Conservation (phyloP, 768 basidiomycete species). For the Tylopilus intermedius region DNA sequence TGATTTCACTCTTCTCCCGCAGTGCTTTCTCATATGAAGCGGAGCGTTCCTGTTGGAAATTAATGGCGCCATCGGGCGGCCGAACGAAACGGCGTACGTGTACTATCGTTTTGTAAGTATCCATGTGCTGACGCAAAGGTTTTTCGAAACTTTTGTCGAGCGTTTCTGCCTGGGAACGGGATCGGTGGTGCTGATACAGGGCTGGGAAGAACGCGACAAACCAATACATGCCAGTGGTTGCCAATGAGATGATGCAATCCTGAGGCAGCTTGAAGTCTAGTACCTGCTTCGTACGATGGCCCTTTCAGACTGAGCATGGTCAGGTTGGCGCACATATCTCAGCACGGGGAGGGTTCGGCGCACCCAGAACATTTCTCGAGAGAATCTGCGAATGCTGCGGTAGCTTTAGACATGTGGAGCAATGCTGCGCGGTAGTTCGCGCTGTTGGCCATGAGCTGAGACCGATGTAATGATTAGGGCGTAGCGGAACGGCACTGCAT, state of each 20-base stretch:
- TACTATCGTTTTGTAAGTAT: slow-evolving; percentile 70
- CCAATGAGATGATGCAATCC: slow-evolving; percentile 89
- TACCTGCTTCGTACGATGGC: slow-evolving; percentile 73
- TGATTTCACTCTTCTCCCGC: slow-evolving; percentile 77
- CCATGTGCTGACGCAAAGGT: slow-evolving; percentile 80
- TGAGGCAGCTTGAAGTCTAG: slow-evolving; percentile 77
- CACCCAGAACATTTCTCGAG: slow-evolving; percentile 82
- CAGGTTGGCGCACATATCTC: neutral
- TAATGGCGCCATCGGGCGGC: neutral
- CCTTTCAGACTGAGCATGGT: slow-evolving; percentile 58
- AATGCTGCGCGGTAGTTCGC: slow-evolving; percentile 79
- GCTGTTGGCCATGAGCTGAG: slow-evolving; percentile 69
- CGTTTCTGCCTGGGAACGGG: slow-evolving; percentile 60
- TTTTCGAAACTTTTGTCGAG: slow-evolving; percentile 86
- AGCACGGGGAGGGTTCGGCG: slow-evolving; percentile 22
- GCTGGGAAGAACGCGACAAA: slow-evolving; percentile 35
- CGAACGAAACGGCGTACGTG: slow-evolving; percentile 41
- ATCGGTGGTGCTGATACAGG: slow-evolving; percentile 3
- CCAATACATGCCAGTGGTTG: slow-evolving; percentile 90
- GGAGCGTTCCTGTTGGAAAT: slow-evolving; percentile 65
- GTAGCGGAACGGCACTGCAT: neutral
- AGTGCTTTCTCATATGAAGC: slow-evolving; percentile 77
- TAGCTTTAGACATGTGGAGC: slow-evolving; percentile 74
- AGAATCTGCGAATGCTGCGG: slow-evolving; percentile 80
- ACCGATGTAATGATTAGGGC: slow-evolving; percentile 15